Conservation (phyloP, 202 grass and related monocot genomes). For the Eragrostis tef region DNA sequence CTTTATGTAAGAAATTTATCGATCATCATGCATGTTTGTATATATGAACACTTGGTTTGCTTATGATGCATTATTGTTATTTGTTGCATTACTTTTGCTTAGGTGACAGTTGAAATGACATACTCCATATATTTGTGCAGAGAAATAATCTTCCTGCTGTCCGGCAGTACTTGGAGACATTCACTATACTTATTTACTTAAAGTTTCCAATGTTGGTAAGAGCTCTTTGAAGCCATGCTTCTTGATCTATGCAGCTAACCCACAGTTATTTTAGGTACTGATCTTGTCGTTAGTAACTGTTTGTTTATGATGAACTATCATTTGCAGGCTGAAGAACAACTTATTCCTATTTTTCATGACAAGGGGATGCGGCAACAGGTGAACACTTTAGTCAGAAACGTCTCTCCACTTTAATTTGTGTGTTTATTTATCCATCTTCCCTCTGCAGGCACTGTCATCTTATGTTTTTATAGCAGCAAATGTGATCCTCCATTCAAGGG, state of each 20-base stretch:
- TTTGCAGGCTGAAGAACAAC: conserved; percentile 80
- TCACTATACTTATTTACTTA: conserved; percentile 90
- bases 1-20: conserved; percentile 70
- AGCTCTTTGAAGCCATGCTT: conserved; percentile 43
- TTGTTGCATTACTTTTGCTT: conserved; percentile 34
- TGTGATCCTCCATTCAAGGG: conserved; percentile 79
- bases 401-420: conserved; percentile 18
- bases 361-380: conserved; percentile 87
- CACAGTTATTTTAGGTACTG: conserved; percentile 14
- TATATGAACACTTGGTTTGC: conserved; percentile 8
- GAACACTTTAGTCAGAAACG: conserved; percentile 35
- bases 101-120: conserved; percentile 32
- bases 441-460: conserved; percentile 87
- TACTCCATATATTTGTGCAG: conserved; percentile 57
- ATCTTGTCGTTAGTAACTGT: conserved; percentile 16
- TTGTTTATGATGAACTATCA: conserved; percentile 39
- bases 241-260: conserved; percentile 24
- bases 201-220: conserved; percentile 89
- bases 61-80: conserved; percentile 32
- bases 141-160: conserved; percentile 96
- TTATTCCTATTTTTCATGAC: conserved; percentile 93
- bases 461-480: conserved; percentile 98
- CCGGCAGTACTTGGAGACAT: conserved; percentile 91
- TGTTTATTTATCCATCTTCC: conserved; percentile 41
- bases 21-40: conserved; percentile 17